Evolutionary conservation across 345 rosid species (phyloP).

Genomic region (Tarenaya hassleriana): DNA sequence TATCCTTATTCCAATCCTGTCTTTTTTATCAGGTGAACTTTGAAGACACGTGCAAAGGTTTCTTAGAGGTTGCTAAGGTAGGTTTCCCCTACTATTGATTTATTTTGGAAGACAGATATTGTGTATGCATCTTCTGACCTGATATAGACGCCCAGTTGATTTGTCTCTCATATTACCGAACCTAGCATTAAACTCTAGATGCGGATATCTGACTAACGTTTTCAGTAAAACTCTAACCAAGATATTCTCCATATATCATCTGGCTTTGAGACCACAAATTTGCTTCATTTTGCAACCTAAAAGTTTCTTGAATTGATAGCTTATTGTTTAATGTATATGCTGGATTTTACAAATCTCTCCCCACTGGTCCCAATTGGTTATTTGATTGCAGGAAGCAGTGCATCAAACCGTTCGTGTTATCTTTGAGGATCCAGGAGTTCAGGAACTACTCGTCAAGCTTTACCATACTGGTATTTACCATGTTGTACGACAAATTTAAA

Average conservation of each 20-base stretch:
- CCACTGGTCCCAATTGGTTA: constrained; percentile 9
- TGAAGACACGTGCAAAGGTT: constrained; percentile 99
- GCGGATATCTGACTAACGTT: too few species aligned
- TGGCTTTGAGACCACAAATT: constrained; percentile 14
- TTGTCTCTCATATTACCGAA: not conserved
- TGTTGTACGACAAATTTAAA: not conserved
- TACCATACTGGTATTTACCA: constrained; percentile 70
- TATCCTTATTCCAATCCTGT: constrained; percentile 5
- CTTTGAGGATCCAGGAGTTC: constrained; percentile 99
- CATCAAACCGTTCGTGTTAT: constrained; percentile 81
- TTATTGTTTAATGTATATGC: not conserved
- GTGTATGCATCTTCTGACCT: constrained; percentile 2
- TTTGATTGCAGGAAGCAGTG: constrained; percentile 76
- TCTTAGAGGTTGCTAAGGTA: constrained; percentile 96
- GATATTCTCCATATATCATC: not conserved
- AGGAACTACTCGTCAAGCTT: constrained; percentile 85
- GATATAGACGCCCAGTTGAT: not conserved
- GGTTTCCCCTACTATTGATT: constrained; percentile 3
- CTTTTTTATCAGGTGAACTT: constrained; percentile 63
- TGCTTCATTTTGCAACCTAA: constrained; percentile 7
- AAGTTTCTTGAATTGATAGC: not conserved
- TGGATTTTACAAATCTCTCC: constrained; percentile 3
- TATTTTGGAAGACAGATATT: not conserved
- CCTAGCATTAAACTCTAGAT: not conserved
- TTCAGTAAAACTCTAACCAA: not conserved